Evolutionary conservation across 202 grass and related monocot species (phyloP), one percentile per base, ranked within the genome.

Genomic region (Elaeis oleifera): DNA sequence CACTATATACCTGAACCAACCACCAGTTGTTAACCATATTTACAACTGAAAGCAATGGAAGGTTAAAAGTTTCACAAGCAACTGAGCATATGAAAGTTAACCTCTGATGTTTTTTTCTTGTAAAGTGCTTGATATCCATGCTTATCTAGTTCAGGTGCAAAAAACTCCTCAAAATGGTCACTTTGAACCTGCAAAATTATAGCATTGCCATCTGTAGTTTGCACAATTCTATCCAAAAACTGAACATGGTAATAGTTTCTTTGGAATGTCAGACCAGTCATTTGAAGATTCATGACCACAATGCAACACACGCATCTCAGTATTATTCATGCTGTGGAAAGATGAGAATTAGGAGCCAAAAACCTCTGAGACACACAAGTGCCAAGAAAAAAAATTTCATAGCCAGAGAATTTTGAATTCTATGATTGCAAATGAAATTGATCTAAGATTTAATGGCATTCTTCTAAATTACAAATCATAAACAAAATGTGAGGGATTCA

Each of bases 81-180:
- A 3, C 6, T 21, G 7, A 63, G 18, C 25, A 68, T 16, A 14
- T 68, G 28, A 23, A 56, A 67, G 26, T 18, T 14, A 73, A 99
- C 95, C 85, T 99, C 95, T 58, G 88, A 80, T 76, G 95, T 99
- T 76, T 79, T 85, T 81, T 82, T 99, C 82, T 99, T 99, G 67
- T 87, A 99, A 76, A 99, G 82, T 50, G 88, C 88, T 68, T 99
- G 95, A 77, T 99, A 94, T 70, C 95, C 88, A 79, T 99, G 95
- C 76, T 99, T 99, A 59, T 94, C 95, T 83, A 99, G 85, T 63
- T 99, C 95, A 3, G 88, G 95, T 67, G 82, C 69, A 84, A 99
- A 99, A 71, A 89, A 94, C 58, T 99, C 95, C 25, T 94, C 95
- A 2, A 84, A 94, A 60, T 99, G 95, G 67, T 99, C 90, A 50